A percentile compares a stretch with the other conserved stretches of the same genome.
Evolutionary conservation across 2,329 filamentous ascomycete species (phyloP).

Genomic region (Phyllosticta capitalensis): DNA sequence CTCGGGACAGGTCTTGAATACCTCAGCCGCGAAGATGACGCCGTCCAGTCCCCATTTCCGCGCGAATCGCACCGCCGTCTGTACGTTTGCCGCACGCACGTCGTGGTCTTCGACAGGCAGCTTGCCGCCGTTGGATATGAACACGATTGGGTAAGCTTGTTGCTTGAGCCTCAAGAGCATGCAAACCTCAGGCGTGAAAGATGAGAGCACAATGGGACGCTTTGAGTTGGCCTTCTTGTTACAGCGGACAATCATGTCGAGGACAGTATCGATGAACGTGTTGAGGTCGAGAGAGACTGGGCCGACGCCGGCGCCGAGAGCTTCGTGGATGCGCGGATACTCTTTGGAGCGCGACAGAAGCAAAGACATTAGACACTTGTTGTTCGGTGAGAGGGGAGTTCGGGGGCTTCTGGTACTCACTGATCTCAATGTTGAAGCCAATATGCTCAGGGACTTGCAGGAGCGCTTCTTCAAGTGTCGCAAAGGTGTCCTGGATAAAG

Average conservation of each 20-base stretch:
- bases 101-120: conserved; percentile 61
- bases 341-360: conserved; percentile 34
- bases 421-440: conserved; percentile 98
- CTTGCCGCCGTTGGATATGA: conserved; percentile 84
- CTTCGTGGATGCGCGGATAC: conserved; percentile 96
- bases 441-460: conserved; percentile 69
- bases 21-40: conserved; percentile 80
- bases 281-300: conserved; percentile 93
- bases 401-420: conserved; percentile 27
- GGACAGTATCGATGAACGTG: conserved; percentile 88
- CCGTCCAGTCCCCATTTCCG: conserved; percentile 90
- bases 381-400: conserved; percentile 8
- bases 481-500: conserved; percentile 93
- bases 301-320: conserved; percentile 92
- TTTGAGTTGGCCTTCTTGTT: conserved; percentile 43
- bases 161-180: conserved; percentile 93
- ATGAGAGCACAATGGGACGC: neutral
- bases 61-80: conserved; percentile 92
- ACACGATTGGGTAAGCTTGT: conserved; percentile 89
- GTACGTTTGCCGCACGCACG: conserved; percentile 79
- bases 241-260: conserved; percentile 81
- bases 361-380: conserved; percentile 4
- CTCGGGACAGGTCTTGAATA: conserved; percentile 78
- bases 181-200: conserved; percentile 95
- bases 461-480: conserved; percentile 90